A percentile compares a stretch with the other conserved stretches of the same genome.
Conservation (phyloP, 306 rosid genomes). For the Bauhinia variegata region DNA sequence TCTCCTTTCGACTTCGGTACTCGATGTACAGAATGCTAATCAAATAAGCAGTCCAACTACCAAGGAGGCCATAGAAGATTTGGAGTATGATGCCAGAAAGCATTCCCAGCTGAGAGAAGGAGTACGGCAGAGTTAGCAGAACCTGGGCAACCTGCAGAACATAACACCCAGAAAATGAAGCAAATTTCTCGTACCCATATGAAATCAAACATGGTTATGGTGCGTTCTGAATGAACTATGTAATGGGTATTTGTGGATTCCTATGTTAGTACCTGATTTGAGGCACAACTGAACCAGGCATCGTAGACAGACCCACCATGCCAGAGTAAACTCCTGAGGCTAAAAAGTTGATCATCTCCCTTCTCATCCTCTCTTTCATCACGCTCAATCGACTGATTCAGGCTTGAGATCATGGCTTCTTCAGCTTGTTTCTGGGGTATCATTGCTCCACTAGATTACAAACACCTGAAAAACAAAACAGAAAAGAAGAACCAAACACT, state of each 20-base stretch:
- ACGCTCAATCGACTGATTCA: constrained; percentile 48
- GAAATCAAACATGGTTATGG: neutral
- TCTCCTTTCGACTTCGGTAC: constrained; percentile 82
- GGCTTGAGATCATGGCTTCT: constrained; percentile 63
- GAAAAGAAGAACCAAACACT: constrained; percentile 19
- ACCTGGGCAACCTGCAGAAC: constrained; percentile 88
- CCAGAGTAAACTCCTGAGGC: constrained; percentile 69
- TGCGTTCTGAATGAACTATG: constrained; percentile 24
- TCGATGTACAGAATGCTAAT: constrained; percentile 89
- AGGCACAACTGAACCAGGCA: constrained; percentile 98
- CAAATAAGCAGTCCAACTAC: constrained; percentile 97
- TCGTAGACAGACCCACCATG: constrained; percentile 95
- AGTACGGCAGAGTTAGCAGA: constrained; percentile 82
- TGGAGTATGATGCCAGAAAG: constrained; percentile 81
- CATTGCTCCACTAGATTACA: constrained; percentile 50
- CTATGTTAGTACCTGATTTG: constrained; percentile 69
- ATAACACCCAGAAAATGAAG: neutral
- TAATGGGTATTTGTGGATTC: constrained; percentile 1
- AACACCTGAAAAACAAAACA: constrained; percentile 42
- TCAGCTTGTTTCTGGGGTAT: constrained; percentile 66
- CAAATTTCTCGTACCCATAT: neutral
- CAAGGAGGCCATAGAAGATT: constrained; percentile 82
- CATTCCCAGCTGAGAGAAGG: constrained; percentile 89
- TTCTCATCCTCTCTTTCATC: constrained; percentile 64
- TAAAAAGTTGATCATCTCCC: constrained; percentile 42